These are phyloP conservation scores for Plasmodium cynomolgi DNA, from an alignment of 169 alveolate species.

Conservation along the genomic window DNA sequence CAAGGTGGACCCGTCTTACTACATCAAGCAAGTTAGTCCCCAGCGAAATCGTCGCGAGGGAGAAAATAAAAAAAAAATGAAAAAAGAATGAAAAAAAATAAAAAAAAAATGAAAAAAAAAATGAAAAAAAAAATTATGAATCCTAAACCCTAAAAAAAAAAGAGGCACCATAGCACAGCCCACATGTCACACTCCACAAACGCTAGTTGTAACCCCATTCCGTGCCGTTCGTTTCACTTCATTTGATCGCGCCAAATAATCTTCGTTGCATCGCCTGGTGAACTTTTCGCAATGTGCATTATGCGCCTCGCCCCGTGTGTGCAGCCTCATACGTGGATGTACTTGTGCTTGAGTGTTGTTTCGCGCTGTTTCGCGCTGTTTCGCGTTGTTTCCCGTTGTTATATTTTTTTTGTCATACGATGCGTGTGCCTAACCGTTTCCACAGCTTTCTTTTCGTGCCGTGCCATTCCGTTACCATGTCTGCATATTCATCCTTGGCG, in stretches of 20 bases:
- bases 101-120: background rate
- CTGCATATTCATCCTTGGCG: background rate
- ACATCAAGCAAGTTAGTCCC: conserved; percentile 2
- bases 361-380: background rate
- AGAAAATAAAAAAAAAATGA: background rate
- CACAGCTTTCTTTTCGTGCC: background rate
- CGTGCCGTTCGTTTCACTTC: background rate
- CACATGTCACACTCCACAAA: background rate
- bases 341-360: background rate
- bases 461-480: background rate
- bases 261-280: background rate
- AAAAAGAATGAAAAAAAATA: too few relatives aligned
- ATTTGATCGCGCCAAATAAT: background rate
- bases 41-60: background rate
- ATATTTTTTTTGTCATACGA: background rate
- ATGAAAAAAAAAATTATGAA: background rate
- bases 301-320: background rate
- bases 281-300: background rate
- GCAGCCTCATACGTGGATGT: background rate
- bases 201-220: background rate
- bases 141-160: background rate
- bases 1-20: conserved; percentile 17
- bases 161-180: background rate
- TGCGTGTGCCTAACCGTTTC: background rate
- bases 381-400: background rate